phyloP scores from a whole-genome alignment of 345 rosid genomes.

The Populus ilicifolia region DNA sequence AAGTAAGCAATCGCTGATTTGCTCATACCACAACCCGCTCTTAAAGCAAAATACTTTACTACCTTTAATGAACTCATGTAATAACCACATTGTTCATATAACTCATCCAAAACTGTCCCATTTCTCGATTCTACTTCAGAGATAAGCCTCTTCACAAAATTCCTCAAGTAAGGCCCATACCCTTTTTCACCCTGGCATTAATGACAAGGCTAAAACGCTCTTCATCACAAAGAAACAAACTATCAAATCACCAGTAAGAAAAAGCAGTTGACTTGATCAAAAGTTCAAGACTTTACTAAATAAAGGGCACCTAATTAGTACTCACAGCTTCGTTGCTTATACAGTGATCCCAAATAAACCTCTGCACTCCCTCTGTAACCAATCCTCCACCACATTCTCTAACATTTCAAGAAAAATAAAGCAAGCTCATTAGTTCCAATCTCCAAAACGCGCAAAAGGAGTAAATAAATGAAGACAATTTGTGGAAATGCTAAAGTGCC shows the following conservation, averaged over 20 bases:
- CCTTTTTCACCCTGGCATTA: conserved; percentile 45
- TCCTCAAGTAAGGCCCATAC: conserved; percentile 47
- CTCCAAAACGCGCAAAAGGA: neutral
- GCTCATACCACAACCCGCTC: neutral
- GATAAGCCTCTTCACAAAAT: conserved; percentile 65
- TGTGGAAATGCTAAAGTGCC: neutral
- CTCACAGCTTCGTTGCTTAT: conserved; percentile 48
- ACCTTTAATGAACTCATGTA: conserved; percentile 66
- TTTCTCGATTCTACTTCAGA: conserved; percentile 55
- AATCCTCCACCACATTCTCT: conserved; percentile 63
- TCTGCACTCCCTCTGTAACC: conserved; percentile 54
- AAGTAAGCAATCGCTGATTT: neutral
- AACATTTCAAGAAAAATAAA: neutral
- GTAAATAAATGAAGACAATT: neutral
- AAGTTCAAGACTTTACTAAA: neutral
- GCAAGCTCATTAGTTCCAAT: neutral
- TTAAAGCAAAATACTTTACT: neutral
- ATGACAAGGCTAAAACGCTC: conserved; percentile 16
- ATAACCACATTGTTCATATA: conserved; percentile 56
- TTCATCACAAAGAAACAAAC: neutral
- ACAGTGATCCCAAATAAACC: conserved; percentile 63
- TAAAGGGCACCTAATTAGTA: neutral
- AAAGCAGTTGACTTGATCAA: neutral
- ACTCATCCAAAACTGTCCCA: conserved; percentile 53
- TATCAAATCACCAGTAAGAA: neutral